phyloP scores from a whole-genome alignment of 2,329 filamentous ascomycete genomes.

The Ascochyta lentis region DNA sequence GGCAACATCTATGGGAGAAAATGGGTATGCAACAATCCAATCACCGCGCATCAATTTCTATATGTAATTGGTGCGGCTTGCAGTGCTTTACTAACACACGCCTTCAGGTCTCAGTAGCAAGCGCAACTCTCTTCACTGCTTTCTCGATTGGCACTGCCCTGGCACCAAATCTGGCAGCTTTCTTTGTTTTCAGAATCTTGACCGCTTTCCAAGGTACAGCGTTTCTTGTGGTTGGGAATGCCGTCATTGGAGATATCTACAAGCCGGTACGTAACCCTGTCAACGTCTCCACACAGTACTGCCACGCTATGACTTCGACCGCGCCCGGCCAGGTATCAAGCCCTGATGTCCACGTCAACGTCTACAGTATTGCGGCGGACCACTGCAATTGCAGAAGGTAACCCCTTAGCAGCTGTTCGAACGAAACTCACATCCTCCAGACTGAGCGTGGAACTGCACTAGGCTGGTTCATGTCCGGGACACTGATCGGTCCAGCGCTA shows the following conservation, averaged over 20 bases:
- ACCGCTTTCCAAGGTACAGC: conserved; percentile 78
- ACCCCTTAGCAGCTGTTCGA: conserved; percentile 1
- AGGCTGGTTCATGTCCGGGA: conserved; percentile 75
- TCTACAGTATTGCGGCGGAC: neutral
- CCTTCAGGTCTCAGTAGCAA: conserved; percentile 62
- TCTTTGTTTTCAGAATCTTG: conserved; percentile 76
- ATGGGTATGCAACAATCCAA: conserved; percentile 50
- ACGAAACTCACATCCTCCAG: conserved; percentile 54
- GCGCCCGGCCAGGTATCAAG: neutral
- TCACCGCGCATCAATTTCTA: neutral
- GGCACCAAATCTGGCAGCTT: conserved; percentile 72
- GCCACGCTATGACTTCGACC: neutral
- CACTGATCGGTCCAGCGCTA: conserved; percentile 68
- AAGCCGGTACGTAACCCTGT: conserved; percentile 43
- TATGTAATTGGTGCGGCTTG: neutral
- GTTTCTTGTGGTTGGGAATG: conserved; percentile 74
- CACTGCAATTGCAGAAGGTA: conserved; percentile 17
- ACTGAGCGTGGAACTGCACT: conserved; percentile 75
- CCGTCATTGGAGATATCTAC: conserved; percentile 68
- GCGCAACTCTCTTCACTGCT: conserved; percentile 68
- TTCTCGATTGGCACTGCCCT: conserved; percentile 77
- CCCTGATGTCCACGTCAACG: neutral
- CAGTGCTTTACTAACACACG: conserved; percentile 20
- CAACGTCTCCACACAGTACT: neutral
- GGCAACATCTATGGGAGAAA: conserved; percentile 58